Evolutionary conservation across 257 asterid genomes (phyloP).

Genomic region (Hygrophila difformis): DNA sequence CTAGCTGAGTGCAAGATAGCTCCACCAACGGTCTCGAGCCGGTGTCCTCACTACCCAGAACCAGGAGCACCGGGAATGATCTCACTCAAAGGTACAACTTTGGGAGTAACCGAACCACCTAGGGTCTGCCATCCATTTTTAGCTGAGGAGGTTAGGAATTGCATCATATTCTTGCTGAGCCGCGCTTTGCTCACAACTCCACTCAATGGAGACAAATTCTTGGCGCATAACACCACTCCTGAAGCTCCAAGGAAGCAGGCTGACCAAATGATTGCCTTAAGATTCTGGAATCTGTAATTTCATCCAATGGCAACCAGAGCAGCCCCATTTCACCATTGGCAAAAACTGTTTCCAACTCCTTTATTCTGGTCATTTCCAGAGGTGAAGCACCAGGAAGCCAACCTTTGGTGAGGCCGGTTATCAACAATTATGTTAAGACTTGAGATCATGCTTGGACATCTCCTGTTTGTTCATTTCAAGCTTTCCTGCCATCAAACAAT

Average conservation of each 20-base stretch:
- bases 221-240: constrained; percentile 83
- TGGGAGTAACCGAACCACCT: constrained; percentile 74
- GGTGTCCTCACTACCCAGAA: constrained; percentile 88
- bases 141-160: constrained; percentile 69
- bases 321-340: constrained; percentile 39
- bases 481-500: constrained; percentile 44
- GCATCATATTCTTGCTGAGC: constrained; percentile 98
- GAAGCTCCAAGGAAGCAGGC: constrained; percentile 84
- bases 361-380: constrained; percentile 75
- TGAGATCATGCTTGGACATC: constrained; percentile 81
- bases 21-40: constrained; percentile 96
- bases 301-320: constrained; percentile 95
- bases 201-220: constrained; percentile 89
- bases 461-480: constrained; percentile 51
- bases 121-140: constrained; percentile 82
- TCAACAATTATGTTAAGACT: constrained; percentile 80
- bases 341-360: constrained; percentile 67
- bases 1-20: constrained; percentile 73
- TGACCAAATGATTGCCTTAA: constrained; percentile 88
- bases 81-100: constrained; percentile 55
- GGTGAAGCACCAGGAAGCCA: constrained; percentile 92
- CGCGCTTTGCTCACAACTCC: constrained; percentile 95
- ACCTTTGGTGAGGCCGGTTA: constrained; percentile 93
- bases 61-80: constrained; percentile 61
- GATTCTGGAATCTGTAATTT: constrained; percentile 94